phyloP scores from a whole-genome alignment of 768 basidiomycete genomes.

The Ephemerocybe angulata region DNA sequence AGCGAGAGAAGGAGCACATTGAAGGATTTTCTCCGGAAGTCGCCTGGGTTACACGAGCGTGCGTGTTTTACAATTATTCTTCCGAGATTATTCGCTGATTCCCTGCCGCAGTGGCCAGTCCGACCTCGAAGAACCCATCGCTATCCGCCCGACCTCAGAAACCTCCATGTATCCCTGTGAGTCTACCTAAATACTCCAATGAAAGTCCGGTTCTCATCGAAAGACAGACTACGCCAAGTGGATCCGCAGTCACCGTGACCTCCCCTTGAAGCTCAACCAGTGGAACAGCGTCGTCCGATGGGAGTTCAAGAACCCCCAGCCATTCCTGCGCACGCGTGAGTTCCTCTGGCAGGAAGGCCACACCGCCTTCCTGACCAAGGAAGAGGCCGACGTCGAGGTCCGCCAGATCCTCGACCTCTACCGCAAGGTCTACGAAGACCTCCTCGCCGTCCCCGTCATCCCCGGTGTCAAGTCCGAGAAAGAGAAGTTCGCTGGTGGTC shows the following conservation, averaged over 20 bases:
- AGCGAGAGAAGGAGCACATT: constrained; percentile 97
- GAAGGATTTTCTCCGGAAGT: constrained; percentile 99
- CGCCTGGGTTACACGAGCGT: constrained; percentile 99
- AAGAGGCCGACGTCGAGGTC: constrained; percentile 90
- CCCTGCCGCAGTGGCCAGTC: constrained; percentile 65
- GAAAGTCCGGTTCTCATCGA: not conserved
- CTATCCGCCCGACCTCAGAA: constrained; percentile 97
- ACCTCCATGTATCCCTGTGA: constrained; percentile 98
- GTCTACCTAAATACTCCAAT: constrained; percentile 21
- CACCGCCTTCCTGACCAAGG: constrained; percentile 86
- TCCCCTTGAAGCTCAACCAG: constrained; percentile 95
- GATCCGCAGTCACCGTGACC: constrained; percentile 96
- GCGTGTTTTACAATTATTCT: constrained; percentile 30
- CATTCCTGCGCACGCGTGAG: constrained; percentile 98
- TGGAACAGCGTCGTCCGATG: constrained; percentile 99
- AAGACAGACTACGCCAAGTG: constrained; percentile 91
- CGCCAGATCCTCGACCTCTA: constrained; percentile 94
- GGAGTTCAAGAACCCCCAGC: constrained; percentile 99
- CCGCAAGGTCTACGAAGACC: constrained; percentile 91
- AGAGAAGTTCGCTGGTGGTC: constrained; percentile 97
- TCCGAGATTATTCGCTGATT: not conserved
- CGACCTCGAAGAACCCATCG: constrained; percentile 95
- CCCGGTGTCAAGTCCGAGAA: constrained; percentile 98
- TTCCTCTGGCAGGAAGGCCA: constrained; percentile 99
- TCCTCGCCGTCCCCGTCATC: constrained; percentile 96